phyloP scores from a whole-genome alignment of 192 early-diverging fungal genomes.

The Backusella sp. region DNA sequence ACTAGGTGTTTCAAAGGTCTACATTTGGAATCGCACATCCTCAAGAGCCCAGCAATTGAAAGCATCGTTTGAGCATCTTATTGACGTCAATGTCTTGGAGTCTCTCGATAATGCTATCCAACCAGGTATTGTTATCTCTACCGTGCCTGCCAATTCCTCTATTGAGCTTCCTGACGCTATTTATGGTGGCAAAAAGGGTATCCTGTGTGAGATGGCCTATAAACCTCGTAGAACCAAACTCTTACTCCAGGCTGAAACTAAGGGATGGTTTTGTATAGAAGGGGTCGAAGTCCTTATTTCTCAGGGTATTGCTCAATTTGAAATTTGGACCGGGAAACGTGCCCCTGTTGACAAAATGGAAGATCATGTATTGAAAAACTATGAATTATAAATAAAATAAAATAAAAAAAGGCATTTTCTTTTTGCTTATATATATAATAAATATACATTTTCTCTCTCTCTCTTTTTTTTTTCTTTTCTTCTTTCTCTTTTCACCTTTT shows the following conservation, averaged over 20 bases:
- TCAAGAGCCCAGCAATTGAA: slow-evolving; percentile 69
- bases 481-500: too few species aligned
- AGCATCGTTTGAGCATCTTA: slow-evolving; percentile 54
- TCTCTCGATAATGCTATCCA: slow-evolving; percentile 47
- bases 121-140: slow-evolving; percentile 66
- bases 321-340: slow-evolving; percentile 74
- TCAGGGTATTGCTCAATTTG: slow-evolving; percentile 92
- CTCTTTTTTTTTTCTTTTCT: too few species aligned
- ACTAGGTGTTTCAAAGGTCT: slow-evolving; percentile 64
- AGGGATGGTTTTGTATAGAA: slow-evolving; percentile 68
- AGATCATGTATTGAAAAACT: slow-evolving; percentile 45
- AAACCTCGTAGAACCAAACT: slow-evolving; percentile 82
- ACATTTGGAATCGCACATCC: slow-evolving; percentile 86
- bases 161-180: slow-evolving; percentile 53
- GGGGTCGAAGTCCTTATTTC: slow-evolving; percentile 89
- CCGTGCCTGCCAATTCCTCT: slow-evolving; percentile 74
- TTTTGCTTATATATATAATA: background rate
- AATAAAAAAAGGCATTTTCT: background rate
- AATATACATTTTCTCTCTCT: too few species aligned
- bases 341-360: slow-evolving; percentile 56
- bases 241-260: slow-evolving; percentile 56
- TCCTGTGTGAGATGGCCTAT: slow-evolving; percentile 94
- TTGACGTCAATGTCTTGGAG: slow-evolving; percentile 45
- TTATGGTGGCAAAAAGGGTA: slow-evolving; percentile 55
- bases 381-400: slow-evolving; percentile 23